A percentile compares a stretch with the other conserved stretches of the same genome.
These are phyloP conservation scores for Nigrograna mackinnonii DNA, from an alignment of 2,329 filamentous ascomycete species.

Conservation along the genomic window DNA sequence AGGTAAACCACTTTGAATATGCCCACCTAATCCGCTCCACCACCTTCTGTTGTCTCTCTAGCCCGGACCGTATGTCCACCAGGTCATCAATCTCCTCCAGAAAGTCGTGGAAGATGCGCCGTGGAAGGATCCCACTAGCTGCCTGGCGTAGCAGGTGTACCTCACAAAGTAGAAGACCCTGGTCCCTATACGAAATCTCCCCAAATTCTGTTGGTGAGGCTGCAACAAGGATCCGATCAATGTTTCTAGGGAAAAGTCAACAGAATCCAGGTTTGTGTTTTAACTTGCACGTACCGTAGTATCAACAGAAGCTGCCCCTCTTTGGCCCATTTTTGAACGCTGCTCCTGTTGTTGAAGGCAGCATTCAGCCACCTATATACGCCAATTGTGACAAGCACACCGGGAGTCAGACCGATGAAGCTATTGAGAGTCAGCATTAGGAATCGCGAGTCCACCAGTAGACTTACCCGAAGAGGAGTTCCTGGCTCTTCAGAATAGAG, in stretches of 20 bases:
- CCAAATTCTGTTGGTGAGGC: conserved; percentile 68
- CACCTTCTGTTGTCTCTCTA: conserved; percentile 77
- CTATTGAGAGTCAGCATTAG: too few species aligned
- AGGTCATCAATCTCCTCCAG: conserved; percentile 86
- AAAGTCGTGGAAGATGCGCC: conserved; percentile 80
- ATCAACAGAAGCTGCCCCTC: conserved; percentile 75
- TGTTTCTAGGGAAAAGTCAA: conserved; percentile 58
- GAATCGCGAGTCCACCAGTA: too few species aligned
- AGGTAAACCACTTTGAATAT: conserved; percentile 72
- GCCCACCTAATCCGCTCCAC: conserved; percentile 87
- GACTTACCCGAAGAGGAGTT: conserved; percentile 95
- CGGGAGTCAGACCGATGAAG: conserved; percentile 93
- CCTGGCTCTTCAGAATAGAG: conserved; percentile 90
- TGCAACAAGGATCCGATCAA: conserved; percentile 68
- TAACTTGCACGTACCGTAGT: conserved; percentile 61
- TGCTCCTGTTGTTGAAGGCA: conserved; percentile 71
- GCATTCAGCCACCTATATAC: conserved; percentile 71
- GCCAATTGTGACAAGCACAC: conserved; percentile 84
- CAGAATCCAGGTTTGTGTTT: neutral
- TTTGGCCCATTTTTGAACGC: conserved; percentile 66
- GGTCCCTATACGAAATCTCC: conserved; percentile 86
- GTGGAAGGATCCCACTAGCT: conserved; percentile 69
- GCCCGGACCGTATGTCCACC: conserved; percentile 75
- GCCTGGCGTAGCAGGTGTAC: conserved; percentile 79
- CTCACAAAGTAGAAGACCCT: conserved; percentile 87